These are phyloP conservation scores for Secale cereale DNA, from an alignment of 176 grass and related monocot genomes.

Conservation along the genomic window DNA sequence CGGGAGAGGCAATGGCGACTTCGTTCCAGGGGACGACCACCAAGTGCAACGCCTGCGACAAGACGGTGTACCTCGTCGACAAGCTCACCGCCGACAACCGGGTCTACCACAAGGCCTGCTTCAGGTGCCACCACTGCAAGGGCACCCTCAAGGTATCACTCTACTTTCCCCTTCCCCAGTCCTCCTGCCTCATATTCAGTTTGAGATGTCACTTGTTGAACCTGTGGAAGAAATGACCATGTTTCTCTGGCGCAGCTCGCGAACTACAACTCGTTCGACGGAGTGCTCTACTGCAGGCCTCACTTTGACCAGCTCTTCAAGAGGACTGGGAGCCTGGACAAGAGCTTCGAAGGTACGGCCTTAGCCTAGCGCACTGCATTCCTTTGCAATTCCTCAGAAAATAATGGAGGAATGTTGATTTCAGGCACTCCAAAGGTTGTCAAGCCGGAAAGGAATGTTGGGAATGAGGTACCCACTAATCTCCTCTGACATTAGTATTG, in stretches of 20 bases:
- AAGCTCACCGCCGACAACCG: slow-evolving; percentile 97
- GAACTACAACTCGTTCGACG: slow-evolving; percentile 96
- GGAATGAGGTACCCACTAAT: slow-evolving; percentile 57
- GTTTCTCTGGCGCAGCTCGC: slow-evolving; percentile 52
- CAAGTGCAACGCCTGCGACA: slow-evolving; percentile 91
- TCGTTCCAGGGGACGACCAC: slow-evolving; percentile 81
- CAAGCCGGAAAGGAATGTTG: slow-evolving; percentile 85
- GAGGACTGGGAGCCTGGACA: slow-evolving; percentile 93
- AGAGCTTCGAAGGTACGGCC: slow-evolving; percentile 88
- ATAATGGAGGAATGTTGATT: slow-evolving; percentile 2
- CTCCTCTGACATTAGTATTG: neutral
- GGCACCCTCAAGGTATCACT: slow-evolving; percentile 78
- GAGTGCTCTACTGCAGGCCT: slow-evolving; percentile 96
- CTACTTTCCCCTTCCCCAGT: neutral
- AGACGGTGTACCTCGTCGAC: slow-evolving; percentile 99
- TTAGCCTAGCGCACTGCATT: neutral
- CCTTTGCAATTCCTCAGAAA: neutral
- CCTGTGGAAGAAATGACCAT: neutral
- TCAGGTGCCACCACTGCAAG: slow-evolving; percentile 98
- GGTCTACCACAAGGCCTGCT: slow-evolving; percentile 97
- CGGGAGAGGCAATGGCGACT: slow-evolving; percentile 41
- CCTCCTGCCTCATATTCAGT: neutral
- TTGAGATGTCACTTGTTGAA: neutral
- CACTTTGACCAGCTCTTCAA: slow-evolving; percentile 98
- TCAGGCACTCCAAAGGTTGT: slow-evolving; percentile 94